These are phyloP conservation scores for Heliamphora pulchella DNA, from an alignment of 179 eudicot genomes.

Conservation along the genomic window DNA sequence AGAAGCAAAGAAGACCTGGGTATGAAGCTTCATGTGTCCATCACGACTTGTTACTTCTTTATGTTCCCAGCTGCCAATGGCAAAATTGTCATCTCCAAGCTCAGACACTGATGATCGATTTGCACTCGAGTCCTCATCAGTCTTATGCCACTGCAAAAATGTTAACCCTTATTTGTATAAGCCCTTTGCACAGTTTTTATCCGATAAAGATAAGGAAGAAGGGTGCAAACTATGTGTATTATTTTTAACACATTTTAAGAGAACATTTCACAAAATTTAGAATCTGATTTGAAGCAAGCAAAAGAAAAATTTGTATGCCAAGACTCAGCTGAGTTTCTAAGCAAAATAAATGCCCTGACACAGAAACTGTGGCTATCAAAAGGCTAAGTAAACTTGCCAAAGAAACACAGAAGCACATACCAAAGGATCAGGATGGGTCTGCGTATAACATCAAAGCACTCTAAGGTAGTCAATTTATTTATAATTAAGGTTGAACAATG, in stretches of 20 bases:
- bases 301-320: background rate
- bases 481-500: background rate
- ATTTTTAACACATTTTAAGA: background rate
- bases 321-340: background rate
- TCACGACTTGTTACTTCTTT: constrained; percentile 71
- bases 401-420: background rate
- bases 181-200: background rate
- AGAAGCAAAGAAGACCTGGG: constrained; percentile 74
- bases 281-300: background rate
- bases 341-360: background rate
- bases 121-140: constrained; percentile 47
- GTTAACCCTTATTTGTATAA: background rate
- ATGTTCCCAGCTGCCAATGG: constrained; percentile 78
- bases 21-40: constrained; percentile 63
- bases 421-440: background rate
- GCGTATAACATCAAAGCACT: background rate
- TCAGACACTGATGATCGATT: constrained; percentile 45
- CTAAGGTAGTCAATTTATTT: background rate
- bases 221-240: background rate
- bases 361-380: background rate
- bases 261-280: constrained; percentile 1
- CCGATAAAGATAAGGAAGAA: background rate
- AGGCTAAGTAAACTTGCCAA: background rate
- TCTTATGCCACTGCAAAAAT: constrained; percentile 41
- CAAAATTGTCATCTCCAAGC: constrained; percentile 80